phyloP scores from a whole-genome alignment of 495 filamentous ascomycete species.

The Oidiodendron maius region DNA sequence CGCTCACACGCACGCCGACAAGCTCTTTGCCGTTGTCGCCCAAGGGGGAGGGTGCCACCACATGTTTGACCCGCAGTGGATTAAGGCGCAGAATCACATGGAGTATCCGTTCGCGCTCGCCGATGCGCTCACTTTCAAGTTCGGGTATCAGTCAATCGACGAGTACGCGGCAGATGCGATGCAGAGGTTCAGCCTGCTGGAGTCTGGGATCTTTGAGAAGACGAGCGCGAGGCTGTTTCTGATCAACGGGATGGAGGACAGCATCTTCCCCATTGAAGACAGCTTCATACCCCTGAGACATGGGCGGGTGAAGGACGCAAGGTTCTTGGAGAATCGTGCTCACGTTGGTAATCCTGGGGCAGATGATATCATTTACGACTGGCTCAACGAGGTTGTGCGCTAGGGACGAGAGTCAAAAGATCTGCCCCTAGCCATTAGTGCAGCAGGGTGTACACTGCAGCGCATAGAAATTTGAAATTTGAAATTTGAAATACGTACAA shows the following conservation, averaged over 20 bases:
- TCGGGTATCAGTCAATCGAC: background rate
- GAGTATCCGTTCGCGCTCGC: background rate
- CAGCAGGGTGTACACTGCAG: too few relatives aligned
- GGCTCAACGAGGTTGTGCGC: too few relatives aligned
- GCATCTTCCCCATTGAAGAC: conserved; percentile 72
- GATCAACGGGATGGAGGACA: conserved; percentile 47
- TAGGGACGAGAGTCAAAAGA: too few relatives aligned
- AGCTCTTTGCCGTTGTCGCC: conserved; percentile 54
- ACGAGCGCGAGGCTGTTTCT: background rate
- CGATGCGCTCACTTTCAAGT: background rate
- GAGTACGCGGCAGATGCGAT: background rate
- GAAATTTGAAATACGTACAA: too few relatives aligned
- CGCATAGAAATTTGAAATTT: too few relatives aligned
- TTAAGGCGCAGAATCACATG: background rate
- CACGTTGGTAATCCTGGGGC: background rate
- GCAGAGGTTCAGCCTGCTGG: background rate
- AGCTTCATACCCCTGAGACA: conserved; percentile 61
- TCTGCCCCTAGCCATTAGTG: too few relatives aligned
- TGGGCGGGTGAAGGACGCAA: conserved; percentile 62
- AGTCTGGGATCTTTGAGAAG: background rate
- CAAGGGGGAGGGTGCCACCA: conserved; percentile 67
- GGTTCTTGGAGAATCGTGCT: background rate
- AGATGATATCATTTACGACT: too few relatives aligned
- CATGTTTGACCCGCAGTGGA: conserved; percentile 60
- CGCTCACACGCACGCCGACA: conserved; percentile 59